Evolutionary conservation across 2,329 filamentous ascomycete species (phyloP), one percentile per base, ranked within the genome.

Genomic region (Monosporascus sp.): DNA sequence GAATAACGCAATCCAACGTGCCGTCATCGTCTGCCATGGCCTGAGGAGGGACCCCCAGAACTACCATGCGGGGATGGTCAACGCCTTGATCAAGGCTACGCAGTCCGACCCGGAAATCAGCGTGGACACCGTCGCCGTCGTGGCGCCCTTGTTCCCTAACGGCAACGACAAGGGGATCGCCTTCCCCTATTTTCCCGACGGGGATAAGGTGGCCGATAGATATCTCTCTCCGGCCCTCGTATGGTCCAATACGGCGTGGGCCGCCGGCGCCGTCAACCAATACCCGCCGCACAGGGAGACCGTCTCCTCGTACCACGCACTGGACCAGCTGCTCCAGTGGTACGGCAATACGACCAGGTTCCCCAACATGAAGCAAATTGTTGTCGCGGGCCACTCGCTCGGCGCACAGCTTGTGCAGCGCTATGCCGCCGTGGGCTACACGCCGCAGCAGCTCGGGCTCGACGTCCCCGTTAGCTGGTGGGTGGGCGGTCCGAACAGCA

Each of bases 401-500:
- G 55, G 55, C 14, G 55, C 36, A 15, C 55, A 57, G 45, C 49
- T 50, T 25, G 47, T 49, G 18, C 53, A 57, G 7, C 55, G 55
- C 22, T 55, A 54, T 15, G 55, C 50, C 22, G 55, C 53, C 15
- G 50, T 57, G 8, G 55, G 55, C 36, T 50, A 57, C 27, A 52
- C 45, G 18, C n/a, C 20, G 2, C 35, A 31, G 9, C 35, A 51
- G 44, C 50, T 55, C 22, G 48, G 47, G 15, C 31, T 50, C 15
- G 35, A 48, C 5, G 50, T 48, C 1, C 52, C 50, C 7, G 48
- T 57, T 7, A 53, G 31, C 24, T 57, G 54, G 48, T 57, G 50
- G 48, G 50, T 57, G 15, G 53, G 55, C n/a, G 49, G 53, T n/a
- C 55, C 55, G 7, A 57, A 55, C 48, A 50, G 50, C 41, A 20